Percentiles rank a stretch among this genome's conserved stretches.
phyloP scores from a whole-genome alignment of 441 rosid genomes.

The Syzygium syzygioides region DNA sequence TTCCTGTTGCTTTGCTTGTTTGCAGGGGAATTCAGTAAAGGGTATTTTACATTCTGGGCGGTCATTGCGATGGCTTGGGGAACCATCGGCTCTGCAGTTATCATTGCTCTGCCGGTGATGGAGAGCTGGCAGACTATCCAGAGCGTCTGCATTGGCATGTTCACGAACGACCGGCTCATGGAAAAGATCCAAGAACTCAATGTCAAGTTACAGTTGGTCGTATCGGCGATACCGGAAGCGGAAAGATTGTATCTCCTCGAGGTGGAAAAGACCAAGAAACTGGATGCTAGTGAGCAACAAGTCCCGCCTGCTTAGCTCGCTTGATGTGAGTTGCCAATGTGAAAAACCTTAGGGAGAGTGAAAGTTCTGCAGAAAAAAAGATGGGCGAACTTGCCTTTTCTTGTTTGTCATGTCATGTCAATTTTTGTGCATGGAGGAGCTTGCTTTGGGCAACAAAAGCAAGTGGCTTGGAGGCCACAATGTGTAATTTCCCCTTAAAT shows the following conservation, averaged over 20 bases:
- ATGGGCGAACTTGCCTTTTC: neutral
- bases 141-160: slow-evolving; percentile 56
- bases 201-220: slow-evolving; percentile 35
- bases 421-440: neutral
- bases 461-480: neutral
- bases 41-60: slow-evolving; percentile 90
- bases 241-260: slow-evolving; percentile 49
- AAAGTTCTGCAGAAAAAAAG: neutral
- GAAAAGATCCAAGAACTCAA: slow-evolving; percentile 60
- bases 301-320: slow-evolving; percentile 9
- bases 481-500: neutral
- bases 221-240: slow-evolving; percentile 62
- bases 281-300: slow-evolving; percentile 28
- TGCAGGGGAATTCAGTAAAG: slow-evolving; percentile 59
- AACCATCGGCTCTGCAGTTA: slow-evolving; percentile 59
- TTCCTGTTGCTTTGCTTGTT: neutral
- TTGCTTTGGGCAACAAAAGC: neutral
- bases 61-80: slow-evolving; percentile 86
- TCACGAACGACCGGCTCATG: slow-evolving; percentile 67
- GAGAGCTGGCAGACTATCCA: slow-evolving; percentile 80
- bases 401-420: neutral
- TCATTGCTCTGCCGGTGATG: slow-evolving; percentile 56
- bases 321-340: neutral
- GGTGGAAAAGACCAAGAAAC: slow-evolving; percentile 40
- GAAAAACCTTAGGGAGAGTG: neutral